Conservation (phyloP, 2,329 filamentous ascomycete genomes). For the Didymella keratinophila region DNA sequence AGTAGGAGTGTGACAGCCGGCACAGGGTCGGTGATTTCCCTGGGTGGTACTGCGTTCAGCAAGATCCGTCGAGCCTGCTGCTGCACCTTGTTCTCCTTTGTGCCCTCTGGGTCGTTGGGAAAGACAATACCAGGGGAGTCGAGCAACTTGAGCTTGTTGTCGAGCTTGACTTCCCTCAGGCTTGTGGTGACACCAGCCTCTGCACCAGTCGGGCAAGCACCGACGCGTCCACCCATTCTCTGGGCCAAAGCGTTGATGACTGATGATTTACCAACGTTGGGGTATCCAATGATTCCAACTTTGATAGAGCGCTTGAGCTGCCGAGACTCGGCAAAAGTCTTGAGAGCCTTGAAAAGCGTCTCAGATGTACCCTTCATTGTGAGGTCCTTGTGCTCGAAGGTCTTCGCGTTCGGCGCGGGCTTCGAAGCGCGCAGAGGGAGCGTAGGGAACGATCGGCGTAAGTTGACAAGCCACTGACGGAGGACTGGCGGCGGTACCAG, state of each 20-base stretch:
- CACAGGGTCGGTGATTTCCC: slow-evolving; percentile 91
- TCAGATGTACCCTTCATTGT: slow-evolving; percentile 86
- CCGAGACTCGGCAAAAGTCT: slow-evolving; percentile 82
- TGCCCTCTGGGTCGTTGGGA: slow-evolving; percentile 66
- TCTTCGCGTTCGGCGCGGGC: slow-evolving; percentile 83
- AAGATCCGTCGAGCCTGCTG: slow-evolving; percentile 84
- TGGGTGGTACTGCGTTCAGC: slow-evolving; percentile 89
- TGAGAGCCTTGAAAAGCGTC: slow-evolving; percentile 86
- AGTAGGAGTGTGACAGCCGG: slow-evolving; percentile 88
- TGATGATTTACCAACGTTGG: slow-evolving; percentile 95
- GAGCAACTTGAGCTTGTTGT: slow-evolving; percentile 91
- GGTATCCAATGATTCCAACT: slow-evolving; percentile 93
- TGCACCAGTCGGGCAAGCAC: slow-evolving; percentile 84
- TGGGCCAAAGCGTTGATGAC: slow-evolving; percentile 93
- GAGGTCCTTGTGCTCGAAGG: slow-evolving; percentile 89
- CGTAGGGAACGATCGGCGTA: slow-evolving; percentile 90
- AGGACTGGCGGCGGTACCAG: slow-evolving; percentile 83
- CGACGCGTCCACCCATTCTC: slow-evolving; percentile 72
- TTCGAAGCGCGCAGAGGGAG: slow-evolving; percentile 86
- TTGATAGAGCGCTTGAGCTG: slow-evolving; percentile 89
- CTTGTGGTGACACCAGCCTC: slow-evolving; percentile 92
- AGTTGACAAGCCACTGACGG: slow-evolving; percentile 82
- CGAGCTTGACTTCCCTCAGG: slow-evolving; percentile 88
- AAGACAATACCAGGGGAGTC: slow-evolving; percentile 96
- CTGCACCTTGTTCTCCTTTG: slow-evolving; percentile 65